Evolutionary conservation across 805 yeast species (phyloP), one percentile per base, ranked within the genome.

Genomic region (Yamadazyma scolyti): DNA sequence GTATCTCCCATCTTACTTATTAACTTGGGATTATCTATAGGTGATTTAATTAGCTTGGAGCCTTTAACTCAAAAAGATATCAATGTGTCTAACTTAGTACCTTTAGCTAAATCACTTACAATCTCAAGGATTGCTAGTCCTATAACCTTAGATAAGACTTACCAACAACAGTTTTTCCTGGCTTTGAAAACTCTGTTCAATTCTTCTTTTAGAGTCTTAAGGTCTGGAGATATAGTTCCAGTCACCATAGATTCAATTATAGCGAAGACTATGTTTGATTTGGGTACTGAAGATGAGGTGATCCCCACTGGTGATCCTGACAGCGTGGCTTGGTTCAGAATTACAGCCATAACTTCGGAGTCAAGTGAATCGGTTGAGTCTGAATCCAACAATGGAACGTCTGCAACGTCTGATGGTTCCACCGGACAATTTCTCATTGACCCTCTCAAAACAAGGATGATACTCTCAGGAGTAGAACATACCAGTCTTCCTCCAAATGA

Each of bases 321-420:
- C 50, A 64, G 75, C 0, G 71, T 89, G 12, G 95, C 88, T 0
- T 90, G 96, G 96, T 90, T 88, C 56, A 75, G 74, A 43, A 73
- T 90, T 2, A 65, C 74, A 2, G 80, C 73, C 5, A 61, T 79
- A 4, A 47, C 60, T 4, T 70, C n/a, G n/a, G n/a, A n/a, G n/a
- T n/a, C n/a, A n/a, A n/a, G n/a, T n/a, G n/a, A n/a, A n/a, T n/a
- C n/a, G n/a, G n/a, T n/a, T n/a, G n/a, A n/a, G n/a, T n/a, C n/a
- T n/a, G n/a, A n/a, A n/a, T n/a, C n/a, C n/a, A n/a, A n/a, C n/a
- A n/a, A n/a, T n/a, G n/a, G n/a, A n/a, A n/a, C n/a, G n/a, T n/a
- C n/a, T n/a, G n/a, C n/a, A n/a, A n/a, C n/a, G n/a, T n/a, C n/a
- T n/a, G n/a, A n/a, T n/a, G 4, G 21, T 31, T 7, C 40, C 0